Conservation (phyloP, 495 filamentous ascomycete species). For the Annulohypoxylon nitens region DNA sequence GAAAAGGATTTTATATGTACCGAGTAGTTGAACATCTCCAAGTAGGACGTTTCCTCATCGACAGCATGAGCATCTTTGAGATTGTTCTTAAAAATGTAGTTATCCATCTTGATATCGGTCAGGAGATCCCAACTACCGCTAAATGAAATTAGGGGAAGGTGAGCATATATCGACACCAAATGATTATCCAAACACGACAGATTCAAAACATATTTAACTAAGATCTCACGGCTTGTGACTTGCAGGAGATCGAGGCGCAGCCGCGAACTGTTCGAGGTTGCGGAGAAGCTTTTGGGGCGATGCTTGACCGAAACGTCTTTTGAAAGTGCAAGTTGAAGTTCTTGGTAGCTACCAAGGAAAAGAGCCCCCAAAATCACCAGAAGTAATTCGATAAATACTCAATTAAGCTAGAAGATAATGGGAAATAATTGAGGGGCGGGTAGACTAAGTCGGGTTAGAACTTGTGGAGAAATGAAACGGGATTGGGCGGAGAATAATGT, state of each 20-base stretch:
- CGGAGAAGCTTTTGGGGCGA: slow-evolving; percentile 32
- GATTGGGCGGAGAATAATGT: slow-evolving; percentile 34
- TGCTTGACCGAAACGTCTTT: slow-evolving; percentile 38
- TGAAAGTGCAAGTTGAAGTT: slow-evolving; percentile 18
- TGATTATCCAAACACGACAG: slow-evolving; percentile 17
- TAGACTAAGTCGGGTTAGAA: slow-evolving; percentile 36
- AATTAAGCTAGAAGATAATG: slow-evolving; percentile 30
- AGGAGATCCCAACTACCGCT: slow-evolving; percentile 2
- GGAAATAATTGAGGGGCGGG: slow-evolving; percentile 44
- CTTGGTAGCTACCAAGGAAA: slow-evolving; percentile 3
- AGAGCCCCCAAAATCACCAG: slow-evolving; percentile 1
- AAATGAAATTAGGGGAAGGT: slow-evolving; percentile 11
- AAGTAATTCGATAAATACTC: slow-evolving; percentile 8
- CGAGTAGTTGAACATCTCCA: slow-evolving; percentile 69
- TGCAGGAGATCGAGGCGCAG: slow-evolving; percentile 46
- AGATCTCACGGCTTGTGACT: slow-evolving; percentile 37
- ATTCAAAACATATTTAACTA: slow-evolving; percentile 28
- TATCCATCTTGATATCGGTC: slow-evolving; percentile 60
- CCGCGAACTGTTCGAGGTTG: slow-evolving; percentile 16
- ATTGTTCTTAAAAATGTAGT: slow-evolving; percentile 64
- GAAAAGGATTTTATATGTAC: slow-evolving; percentile 46
- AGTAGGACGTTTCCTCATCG: slow-evolving; percentile 62
- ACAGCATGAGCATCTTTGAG: slow-evolving; percentile 60
- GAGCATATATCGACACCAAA: slow-evolving; percentile 22
- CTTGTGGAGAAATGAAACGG: slow-evolving; percentile 29